A percentile compares a stretch with the other conserved stretches of the same genome.
Evolutionary conservation across 78 protist species (phyloP).

Genomic region (Salpingoeca rosetta): DNA sequence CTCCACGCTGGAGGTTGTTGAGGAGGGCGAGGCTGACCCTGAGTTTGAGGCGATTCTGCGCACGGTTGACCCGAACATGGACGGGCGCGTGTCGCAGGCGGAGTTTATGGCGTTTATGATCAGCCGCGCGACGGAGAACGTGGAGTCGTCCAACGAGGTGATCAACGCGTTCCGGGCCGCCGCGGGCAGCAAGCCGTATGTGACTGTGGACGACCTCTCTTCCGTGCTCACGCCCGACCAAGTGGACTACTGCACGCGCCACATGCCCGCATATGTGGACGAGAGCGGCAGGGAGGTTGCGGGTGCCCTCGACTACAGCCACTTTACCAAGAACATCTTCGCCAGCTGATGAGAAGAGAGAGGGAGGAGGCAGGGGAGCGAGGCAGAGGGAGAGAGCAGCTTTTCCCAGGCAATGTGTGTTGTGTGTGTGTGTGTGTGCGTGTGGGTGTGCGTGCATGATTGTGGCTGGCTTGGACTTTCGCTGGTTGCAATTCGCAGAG

Average conservation of each 20-base stretch:
- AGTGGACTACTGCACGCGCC: not conserved
- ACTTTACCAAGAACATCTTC: not conserved
- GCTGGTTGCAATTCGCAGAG: no score
- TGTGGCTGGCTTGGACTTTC: no score
- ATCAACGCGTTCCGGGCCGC: conserved; percentile 9
- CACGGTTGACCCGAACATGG: conserved; percentile 3
- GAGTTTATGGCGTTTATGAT: conserved; percentile 22
- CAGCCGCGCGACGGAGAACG: conserved; percentile 6
- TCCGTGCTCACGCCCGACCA: not conserved
- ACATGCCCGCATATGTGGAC: not conserved
- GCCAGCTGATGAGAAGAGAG: not conserved
- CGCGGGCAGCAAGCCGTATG: conserved; percentile 29
- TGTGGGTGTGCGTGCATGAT: no score
- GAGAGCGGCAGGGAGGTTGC: not conserved
- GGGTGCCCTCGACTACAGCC: not conserved
- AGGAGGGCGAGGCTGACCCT: conserved; percentile 15
- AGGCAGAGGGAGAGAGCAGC: not conserved
- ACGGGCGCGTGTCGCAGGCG: conserved; percentile 12
- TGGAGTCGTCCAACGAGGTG: conserved; percentile 10
- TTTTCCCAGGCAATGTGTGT: not conserved
- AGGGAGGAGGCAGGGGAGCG: not conserved
- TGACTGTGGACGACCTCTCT: not conserved
- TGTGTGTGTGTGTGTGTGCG: no score
- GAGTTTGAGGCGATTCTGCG: conserved; percentile 11
- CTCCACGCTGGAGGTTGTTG: conserved; percentile 1